phyloP scores from a whole-genome alignment of 176 grass and related monocot species.

The Paspalum notatum region DNA sequence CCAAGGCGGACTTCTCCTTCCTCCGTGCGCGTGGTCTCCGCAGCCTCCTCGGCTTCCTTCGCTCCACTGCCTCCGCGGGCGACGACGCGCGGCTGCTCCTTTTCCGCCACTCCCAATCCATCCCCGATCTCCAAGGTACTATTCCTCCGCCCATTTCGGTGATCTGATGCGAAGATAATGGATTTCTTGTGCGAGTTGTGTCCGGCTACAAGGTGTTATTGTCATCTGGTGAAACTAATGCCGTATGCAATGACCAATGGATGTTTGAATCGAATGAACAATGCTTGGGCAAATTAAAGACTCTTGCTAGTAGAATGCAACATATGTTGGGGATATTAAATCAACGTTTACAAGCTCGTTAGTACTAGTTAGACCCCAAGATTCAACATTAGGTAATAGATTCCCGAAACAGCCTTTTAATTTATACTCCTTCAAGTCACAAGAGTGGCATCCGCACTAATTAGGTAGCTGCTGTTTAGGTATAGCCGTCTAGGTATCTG shows the following conservation, averaged over 20 bases:
- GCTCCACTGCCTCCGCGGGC: slow-evolving; percentile 57
- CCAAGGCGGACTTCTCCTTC: slow-evolving; percentile 93
- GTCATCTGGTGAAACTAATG: neutral
- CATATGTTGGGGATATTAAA: neutral
- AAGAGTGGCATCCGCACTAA: neutral
- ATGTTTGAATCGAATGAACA: neutral
- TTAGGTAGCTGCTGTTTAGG: neutral
- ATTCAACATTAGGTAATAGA: slow-evolving; percentile 28
- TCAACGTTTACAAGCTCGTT: neutral
- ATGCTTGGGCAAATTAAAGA: slow-evolving; percentile 10
- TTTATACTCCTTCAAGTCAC: neutral
- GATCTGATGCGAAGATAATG: neutral
- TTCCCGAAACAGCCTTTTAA: neutral
- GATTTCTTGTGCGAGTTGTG: neutral
- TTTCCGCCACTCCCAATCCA: slow-evolving; percentile 90
- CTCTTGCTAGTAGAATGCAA: neutral
- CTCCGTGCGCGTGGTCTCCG: slow-evolving; percentile 76
- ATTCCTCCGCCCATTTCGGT: slow-evolving; percentile 15
- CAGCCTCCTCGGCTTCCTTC: slow-evolving; percentile 73
- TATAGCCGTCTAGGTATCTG: neutral
- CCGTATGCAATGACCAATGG: neutral
- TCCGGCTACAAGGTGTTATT: neutral
- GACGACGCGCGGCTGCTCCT: slow-evolving; percentile 68
- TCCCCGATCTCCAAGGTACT: slow-evolving; percentile 90
- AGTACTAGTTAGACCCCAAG: neutral